Evolutionary conservation across 2,329 filamentous ascomycete species (phyloP).

Genomic region (Stemphylium lycopersici): DNA sequence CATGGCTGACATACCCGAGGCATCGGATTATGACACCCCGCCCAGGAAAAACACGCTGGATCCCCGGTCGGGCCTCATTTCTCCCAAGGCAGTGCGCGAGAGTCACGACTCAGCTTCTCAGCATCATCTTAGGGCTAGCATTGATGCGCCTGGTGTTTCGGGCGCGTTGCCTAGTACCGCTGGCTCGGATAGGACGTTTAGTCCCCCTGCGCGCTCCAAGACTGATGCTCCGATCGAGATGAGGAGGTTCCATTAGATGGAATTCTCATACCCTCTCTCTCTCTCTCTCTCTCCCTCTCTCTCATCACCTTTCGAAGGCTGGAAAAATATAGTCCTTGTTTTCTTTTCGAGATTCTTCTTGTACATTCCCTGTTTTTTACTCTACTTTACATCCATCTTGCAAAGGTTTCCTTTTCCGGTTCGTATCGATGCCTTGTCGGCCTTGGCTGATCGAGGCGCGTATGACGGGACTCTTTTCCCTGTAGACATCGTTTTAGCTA

Average conservation of each 20-base stretch:
- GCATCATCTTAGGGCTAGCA: conserved; percentile 6
- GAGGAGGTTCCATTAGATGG: conserved; percentile 33
- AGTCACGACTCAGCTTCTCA: conserved; percentile 22
- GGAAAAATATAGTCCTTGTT: neutral
- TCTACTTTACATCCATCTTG: no score
- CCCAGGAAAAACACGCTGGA: conserved; percentile 42
- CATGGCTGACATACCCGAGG: conserved; percentile 56
- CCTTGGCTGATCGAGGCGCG: no score
- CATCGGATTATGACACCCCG: conserved; percentile 17
- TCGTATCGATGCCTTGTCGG: no score
- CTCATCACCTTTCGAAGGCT: neutral
- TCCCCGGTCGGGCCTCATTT: conserved; percentile 39
- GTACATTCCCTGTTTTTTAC: neutral
- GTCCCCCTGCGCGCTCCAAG: conserved; percentile 29
- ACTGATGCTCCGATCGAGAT: conserved; percentile 44
- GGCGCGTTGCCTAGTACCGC: conserved; percentile 31
- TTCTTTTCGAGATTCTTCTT: no score
- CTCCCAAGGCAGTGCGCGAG: conserved; percentile 33
- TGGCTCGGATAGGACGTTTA: conserved; percentile 31
- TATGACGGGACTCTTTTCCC: no score
- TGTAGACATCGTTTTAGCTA: no score
- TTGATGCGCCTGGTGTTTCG: conserved; percentile 21
- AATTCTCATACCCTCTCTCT: no score
- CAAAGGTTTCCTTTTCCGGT: neutral
- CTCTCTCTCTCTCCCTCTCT: no score